Conservation (phyloP, 805 yeast genomes). For the Kluyveromyces wickerhamii region DNA sequence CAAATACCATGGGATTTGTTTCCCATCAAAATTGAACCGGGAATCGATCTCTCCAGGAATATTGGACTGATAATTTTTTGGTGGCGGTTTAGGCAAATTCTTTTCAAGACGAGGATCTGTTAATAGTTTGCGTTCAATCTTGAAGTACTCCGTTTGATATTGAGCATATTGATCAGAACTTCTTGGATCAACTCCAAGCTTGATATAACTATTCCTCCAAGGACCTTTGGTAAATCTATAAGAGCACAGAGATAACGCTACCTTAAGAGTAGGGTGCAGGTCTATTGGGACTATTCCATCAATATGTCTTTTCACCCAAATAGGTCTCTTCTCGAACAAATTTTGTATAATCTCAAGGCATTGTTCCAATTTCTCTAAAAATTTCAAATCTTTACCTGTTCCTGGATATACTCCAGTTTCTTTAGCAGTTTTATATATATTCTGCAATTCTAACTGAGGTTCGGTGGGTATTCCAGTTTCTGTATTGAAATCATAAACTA, state of each 20-base stretch:
- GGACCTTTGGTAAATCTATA: constrained; percentile 86
- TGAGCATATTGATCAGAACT: constrained; percentile 43
- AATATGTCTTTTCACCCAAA: constrained; percentile 78
- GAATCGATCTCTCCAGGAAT: constrained; percentile 33
- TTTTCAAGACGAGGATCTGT: constrained; percentile 22
- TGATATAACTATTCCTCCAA: constrained; percentile 82
- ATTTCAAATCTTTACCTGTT: constrained; percentile 27
- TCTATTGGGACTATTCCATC: constrained; percentile 43
- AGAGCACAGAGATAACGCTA: constrained; percentile 78
- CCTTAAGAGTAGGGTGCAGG: constrained; percentile 42
- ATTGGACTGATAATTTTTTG: constrained; percentile 27
- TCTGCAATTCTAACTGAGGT: constrained; percentile 43
- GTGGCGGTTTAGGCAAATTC: constrained; percentile 27
- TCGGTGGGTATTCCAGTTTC: constrained; percentile 38
- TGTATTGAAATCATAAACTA: constrained; percentile 39
- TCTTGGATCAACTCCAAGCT: constrained; percentile 72
- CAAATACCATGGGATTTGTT: constrained; percentile 55
- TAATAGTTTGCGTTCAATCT: constrained; percentile 25
- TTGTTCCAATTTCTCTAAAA: constrained; percentile 22
- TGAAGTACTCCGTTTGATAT: constrained; percentile 83
- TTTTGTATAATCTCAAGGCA: constrained; percentile 26
- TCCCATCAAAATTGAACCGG: constrained; percentile 64
- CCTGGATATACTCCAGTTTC: constrained; percentile 28
- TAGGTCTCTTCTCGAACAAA: constrained; percentile 64
- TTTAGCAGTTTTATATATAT: constrained; percentile 35